phyloP scores from a whole-genome alignment of 805 yeast species.

The Hanseniaspora occidentalis region DNA sequence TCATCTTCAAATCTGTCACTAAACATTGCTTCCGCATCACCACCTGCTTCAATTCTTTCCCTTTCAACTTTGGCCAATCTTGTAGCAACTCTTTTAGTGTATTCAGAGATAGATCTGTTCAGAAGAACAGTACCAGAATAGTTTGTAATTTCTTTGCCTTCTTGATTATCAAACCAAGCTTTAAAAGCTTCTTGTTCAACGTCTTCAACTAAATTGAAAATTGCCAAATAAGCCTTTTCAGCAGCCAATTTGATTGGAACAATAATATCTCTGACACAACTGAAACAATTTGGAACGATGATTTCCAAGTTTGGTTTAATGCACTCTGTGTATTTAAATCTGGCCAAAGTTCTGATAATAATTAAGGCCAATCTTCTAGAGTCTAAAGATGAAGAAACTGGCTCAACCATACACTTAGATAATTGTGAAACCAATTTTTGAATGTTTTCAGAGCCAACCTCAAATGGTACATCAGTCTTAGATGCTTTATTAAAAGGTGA shows the following conservation, averaged over 20 bases:
- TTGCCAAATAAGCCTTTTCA: slow-evolving; percentile 71
- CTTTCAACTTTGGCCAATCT: slow-evolving; percentile 79
- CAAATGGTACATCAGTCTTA: slow-evolving; percentile 22
- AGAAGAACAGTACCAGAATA: slow-evolving; percentile 40
- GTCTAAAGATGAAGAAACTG: slow-evolving; percentile 54
- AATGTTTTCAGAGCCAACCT: slow-evolving; percentile 30
- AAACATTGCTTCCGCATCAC: slow-evolving; percentile 74
- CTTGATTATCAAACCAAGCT: slow-evolving; percentile 44
- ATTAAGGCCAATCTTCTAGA: slow-evolving; percentile 71
- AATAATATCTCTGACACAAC: slow-evolving; percentile 73
- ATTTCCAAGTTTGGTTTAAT: slow-evolving; percentile 41
- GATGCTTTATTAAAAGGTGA: slow-evolving; percentile 24
- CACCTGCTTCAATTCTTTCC: slow-evolving; percentile 81
- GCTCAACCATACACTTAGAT: slow-evolving; percentile 36
- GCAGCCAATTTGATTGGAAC: slow-evolving; percentile 92
- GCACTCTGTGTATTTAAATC: slow-evolving; percentile 39
- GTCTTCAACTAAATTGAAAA: slow-evolving; percentile 65
- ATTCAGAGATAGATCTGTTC: slow-evolving; percentile 72
- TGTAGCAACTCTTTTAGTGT: slow-evolving; percentile 78
- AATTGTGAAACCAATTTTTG: slow-evolving; percentile 36
- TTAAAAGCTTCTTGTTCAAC: slow-evolving; percentile 39
- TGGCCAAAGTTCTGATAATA: slow-evolving; percentile 59
- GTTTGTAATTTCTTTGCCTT: slow-evolving; percentile 26
- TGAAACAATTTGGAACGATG: slow-evolving; percentile 62
- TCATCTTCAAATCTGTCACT: slow-evolving; percentile 83